Conservation (phyloP, 2,329 filamentous ascomycete genomes). For the Niveomyces coronatus region DNA sequence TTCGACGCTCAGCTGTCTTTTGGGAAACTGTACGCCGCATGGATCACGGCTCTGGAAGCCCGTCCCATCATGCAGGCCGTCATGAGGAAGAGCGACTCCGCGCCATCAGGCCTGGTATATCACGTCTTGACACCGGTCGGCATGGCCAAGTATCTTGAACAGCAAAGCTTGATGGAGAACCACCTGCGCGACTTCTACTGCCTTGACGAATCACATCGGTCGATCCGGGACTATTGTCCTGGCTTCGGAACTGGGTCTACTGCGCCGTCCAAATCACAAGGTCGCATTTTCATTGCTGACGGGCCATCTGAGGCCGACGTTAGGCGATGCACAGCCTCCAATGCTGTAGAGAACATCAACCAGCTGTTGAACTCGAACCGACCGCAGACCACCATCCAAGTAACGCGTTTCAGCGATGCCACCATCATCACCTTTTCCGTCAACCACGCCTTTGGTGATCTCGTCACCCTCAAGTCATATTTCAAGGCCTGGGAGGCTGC, state of each 20-base stretch:
- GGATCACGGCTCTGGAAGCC: neutral
- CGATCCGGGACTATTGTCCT: neutral
- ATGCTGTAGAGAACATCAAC: neutral
- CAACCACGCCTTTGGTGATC: conserved; percentile 1
- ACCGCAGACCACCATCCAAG: conserved; percentile 1
- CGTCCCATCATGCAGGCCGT: neutral
- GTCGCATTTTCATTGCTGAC: too few species aligned
- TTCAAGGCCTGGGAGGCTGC: conserved; percentile 1
- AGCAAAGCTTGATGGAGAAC: neutral
- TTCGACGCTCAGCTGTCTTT: conserved; percentile 2
- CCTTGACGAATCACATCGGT: neutral
- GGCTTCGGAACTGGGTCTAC: neutral
- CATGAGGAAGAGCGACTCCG: neutral
- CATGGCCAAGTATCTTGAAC: neutral
- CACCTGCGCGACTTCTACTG: conserved; percentile 1
- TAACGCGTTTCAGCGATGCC: neutral
- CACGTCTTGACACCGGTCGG: neutral
- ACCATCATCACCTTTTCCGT: conserved; percentile 1
- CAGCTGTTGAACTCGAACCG: neutral
- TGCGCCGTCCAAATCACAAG: neutral
- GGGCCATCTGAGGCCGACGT: too few species aligned
- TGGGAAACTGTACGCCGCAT: neutral
- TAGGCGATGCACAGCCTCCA: neutral
- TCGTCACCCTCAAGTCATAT: neutral
- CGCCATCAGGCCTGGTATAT: neutral